Conservation (phyloP, 306 rosid genomes). For the Medicago ruthenica region DNA sequence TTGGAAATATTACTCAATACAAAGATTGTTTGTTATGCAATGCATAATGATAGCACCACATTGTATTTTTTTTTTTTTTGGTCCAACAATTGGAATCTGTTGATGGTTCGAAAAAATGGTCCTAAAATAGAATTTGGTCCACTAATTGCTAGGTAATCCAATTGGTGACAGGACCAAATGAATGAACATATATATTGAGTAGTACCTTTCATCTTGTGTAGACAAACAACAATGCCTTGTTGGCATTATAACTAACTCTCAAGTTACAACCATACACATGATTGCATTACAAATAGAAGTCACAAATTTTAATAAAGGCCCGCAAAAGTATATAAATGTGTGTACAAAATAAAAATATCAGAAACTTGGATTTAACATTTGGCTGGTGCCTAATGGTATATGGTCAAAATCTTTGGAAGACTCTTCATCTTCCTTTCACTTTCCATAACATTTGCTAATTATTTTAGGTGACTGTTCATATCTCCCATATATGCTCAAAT, state of each 20-base stretch:
- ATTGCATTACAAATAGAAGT: neutral
- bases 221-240: neutral
- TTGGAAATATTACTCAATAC: constrained; percentile 9
- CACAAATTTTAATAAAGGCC: neutral
- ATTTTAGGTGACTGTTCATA: too few species aligned
- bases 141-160: constrained; percentile 39
- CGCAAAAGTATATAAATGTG: neutral
- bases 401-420: neutral
- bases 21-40: neutral
- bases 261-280: constrained; percentile 1
- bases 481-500: too few species aligned
- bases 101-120: constrained; percentile 30
- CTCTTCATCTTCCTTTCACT: neutral
- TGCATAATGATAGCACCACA: neutral
- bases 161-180: constrained; percentile 36
- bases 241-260: neutral
- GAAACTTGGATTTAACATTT: constrained; percentile 16
- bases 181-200: constrained; percentile 23
- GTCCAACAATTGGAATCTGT: constrained; percentile 9
- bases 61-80: neutral
- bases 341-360: neutral
- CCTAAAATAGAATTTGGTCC: constrained; percentile 49
- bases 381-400: constrained; percentile 5
- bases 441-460: neutral
- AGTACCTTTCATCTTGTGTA: constrained; percentile 26